phyloP scores from a whole-genome alignment of 345 rosid species.

The Brassica juncea region DNA sequence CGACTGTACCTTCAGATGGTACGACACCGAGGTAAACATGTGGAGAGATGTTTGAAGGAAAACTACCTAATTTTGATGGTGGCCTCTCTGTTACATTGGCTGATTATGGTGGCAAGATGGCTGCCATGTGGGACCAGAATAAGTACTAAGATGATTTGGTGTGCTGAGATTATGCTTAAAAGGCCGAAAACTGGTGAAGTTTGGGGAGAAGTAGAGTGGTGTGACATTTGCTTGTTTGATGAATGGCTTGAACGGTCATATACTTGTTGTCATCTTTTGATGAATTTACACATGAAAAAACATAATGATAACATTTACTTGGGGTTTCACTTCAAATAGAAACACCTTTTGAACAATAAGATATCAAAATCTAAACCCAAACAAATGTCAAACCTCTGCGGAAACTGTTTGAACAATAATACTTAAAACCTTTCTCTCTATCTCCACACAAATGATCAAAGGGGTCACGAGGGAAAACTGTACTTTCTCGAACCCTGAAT shows the following conservation, averaged over 20 bases:
- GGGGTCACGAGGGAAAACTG: not conserved
- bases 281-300: not conserved
- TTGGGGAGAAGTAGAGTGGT: not conserved
- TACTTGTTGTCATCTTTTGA: not conserved
- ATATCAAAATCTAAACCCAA: conserved; percentile 5
- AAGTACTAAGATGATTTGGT: not conserved
- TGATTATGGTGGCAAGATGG: not conserved
- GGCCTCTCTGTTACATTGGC: not conserved
- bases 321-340: conserved; percentile 5
- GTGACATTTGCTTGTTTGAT: not conserved
- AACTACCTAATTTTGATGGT: not conserved
- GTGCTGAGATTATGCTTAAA: not conserved
- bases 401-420: conserved; percentile 13
- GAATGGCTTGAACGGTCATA: not conserved
- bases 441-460: conserved; percentile 27
- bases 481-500: conserved; percentile 13
- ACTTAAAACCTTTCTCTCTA: conserved; percentile 17
- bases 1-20: not conserved
- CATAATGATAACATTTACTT: conserved; percentile 31
- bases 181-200: not conserved
- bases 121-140: not conserved
- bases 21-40: not conserved
- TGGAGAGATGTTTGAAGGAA: not conserved
- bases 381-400: conserved; percentile 7
- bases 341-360: conserved; percentile 18